Percentiles rank a stretch among this genome's conserved stretches.
phyloP scores from a whole-genome alignment of 108 stramenopile species.

The Fistulifera pelliculosa region DNA sequence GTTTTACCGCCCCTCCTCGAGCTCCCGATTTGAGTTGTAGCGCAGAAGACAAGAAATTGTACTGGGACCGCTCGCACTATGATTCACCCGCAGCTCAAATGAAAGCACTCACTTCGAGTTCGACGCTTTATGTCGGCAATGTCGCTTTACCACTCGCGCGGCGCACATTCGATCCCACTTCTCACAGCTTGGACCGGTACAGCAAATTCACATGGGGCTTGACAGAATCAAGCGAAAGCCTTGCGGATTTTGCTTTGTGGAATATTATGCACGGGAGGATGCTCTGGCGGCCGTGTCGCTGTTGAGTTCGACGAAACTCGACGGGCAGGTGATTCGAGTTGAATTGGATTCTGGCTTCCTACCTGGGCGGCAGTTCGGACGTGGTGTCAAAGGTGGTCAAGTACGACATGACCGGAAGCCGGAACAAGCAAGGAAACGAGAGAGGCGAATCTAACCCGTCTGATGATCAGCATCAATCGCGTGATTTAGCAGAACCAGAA shows the following conservation, averaged over 20 bases:
- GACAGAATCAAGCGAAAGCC: slow-evolving; percentile 77
- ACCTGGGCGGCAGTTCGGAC: slow-evolving; percentile 89
- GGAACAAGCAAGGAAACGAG: slow-evolving; percentile 1
- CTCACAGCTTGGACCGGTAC: slow-evolving; percentile 76
- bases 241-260: slow-evolving; percentile 95
- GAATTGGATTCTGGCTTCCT: slow-evolving; percentile 94
- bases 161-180: slow-evolving; percentile 80
- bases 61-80: slow-evolving; percentile 84
- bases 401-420: slow-evolving; percentile 70
- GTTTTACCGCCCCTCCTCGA: neutral
- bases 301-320: slow-evolving; percentile 81
- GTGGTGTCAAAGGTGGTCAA: slow-evolving; percentile 90
- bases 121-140: slow-evolving; percentile 93
- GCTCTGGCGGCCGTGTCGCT: slow-evolving; percentile 61
- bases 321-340: slow-evolving; percentile 88
- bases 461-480: neutral
- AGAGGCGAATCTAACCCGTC: neutral
- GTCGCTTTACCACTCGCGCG: slow-evolving; percentile 89
- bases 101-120: slow-evolving; percentile 46
- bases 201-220: slow-evolving; percentile 85
- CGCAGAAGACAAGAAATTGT: slow-evolving; percentile 38
- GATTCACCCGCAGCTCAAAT: slow-evolving; percentile 63
- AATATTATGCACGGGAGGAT: slow-evolving; percentile 64
- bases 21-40: neutral
- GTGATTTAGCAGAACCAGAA: neutral